These are phyloP conservation scores for Nakazawaea holstii DNA, from an alignment of 805 yeast genomes.

Conservation along the genomic window DNA sequence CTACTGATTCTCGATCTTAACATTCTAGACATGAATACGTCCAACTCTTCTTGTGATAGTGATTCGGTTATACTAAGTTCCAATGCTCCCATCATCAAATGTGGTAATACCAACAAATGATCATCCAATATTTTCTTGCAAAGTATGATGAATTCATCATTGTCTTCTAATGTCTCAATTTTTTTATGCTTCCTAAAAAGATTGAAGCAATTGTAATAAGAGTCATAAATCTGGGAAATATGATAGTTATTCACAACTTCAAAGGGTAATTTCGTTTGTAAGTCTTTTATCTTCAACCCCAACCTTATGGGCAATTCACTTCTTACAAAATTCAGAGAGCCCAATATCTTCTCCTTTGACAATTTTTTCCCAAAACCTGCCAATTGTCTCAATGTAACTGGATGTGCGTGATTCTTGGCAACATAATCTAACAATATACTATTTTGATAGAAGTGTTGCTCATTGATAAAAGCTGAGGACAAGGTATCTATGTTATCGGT, in stretches of 20 bases:
- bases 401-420: conserved; percentile 65
- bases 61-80: conserved; percentile 62
- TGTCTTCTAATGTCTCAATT: conserved; percentile 68
- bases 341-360: conserved; percentile 69
- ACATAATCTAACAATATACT: conserved; percentile 60
- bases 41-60: conserved; percentile 60
- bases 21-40: conserved; percentile 69
- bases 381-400: conserved; percentile 83
- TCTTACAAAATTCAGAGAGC: conserved; percentile 85
- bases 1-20: conserved; percentile 84
- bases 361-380: conserved; percentile 84
- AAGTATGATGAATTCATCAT: conserved; percentile 63
- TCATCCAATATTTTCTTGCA: conserved; percentile 64
- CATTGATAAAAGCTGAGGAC: conserved; percentile 18
- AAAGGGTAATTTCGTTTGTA: conserved; percentile 73
- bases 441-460: conserved; percentile 85
- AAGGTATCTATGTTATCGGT: conserved; percentile 8
- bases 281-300: conserved; percentile 71
- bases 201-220: conserved; percentile 84
- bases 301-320: conserved; percentile 80
- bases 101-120: conserved; percentile 79
- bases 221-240: conserved; percentile 80
- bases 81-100: conserved; percentile 87
- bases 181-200: conserved; percentile 69
- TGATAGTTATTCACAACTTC: conserved; percentile 82